phyloP scores from a whole-genome alignment of 2,329 filamentous ascomycete species.

The Phaeosphaeriaceae sp. region DNA sequence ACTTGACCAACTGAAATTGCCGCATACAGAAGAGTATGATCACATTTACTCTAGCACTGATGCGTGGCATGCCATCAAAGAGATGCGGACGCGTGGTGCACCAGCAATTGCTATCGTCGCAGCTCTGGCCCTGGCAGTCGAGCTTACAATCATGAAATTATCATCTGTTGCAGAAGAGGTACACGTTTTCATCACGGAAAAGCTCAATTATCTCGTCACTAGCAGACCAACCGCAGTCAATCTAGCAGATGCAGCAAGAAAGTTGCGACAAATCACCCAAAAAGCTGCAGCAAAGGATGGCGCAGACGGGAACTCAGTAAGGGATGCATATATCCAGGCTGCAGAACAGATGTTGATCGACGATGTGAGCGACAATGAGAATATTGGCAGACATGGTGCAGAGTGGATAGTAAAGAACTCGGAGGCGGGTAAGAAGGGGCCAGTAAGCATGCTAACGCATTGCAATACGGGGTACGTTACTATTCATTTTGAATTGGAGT shows the following conservation, averaged over 20 bases:
- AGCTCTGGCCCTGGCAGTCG: slow-evolving; percentile 83
- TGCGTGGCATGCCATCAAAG: slow-evolving; percentile 81
- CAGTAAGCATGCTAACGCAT: slow-evolving; percentile 88
- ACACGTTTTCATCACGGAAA: slow-evolving; percentile 70
- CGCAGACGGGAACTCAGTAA: slow-evolving; percentile 61
- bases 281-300: slow-evolving; percentile 52
- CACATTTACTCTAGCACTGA: slow-evolving; percentile 71
- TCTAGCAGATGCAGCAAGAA: slow-evolving; percentile 84
- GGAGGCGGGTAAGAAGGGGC: slow-evolving; percentile 57
- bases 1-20: slow-evolving; percentile 81
- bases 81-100: slow-evolving; percentile 81
- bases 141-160: slow-evolving; percentile 68
- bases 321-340: slow-evolving; percentile 74
- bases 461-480: slow-evolving; percentile 85
- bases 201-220: slow-evolving; percentile 83
- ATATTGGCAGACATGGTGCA: slow-evolving; percentile 83
- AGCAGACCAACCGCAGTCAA: slow-evolving; percentile 96
- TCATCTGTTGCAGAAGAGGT: slow-evolving; percentile 66
- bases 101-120: slow-evolving; percentile 99
- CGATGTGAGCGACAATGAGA: slow-evolving; percentile 85
- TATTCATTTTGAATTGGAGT: not conserved
- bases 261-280: slow-evolving; percentile 72
- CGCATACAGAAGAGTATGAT: slow-evolving; percentile 81
- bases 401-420: slow-evolving; percentile 76
- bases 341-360: slow-evolving; percentile 87